Base-by-base conservation (phyloP, 495 filamentous ascomycete genomes). In the Hyaloscypha finlandica region DNA sequence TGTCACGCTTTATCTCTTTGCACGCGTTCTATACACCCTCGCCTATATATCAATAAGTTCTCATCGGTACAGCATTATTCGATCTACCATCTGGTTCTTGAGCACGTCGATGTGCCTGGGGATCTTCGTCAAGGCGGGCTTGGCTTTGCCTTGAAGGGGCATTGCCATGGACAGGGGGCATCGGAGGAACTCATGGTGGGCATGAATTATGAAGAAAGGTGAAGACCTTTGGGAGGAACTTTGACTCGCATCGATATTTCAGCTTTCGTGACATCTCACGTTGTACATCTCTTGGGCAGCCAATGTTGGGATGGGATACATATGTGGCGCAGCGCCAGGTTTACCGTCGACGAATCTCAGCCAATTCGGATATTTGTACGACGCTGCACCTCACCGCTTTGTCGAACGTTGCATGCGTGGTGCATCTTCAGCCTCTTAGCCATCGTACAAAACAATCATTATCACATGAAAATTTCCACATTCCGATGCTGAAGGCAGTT, bases 21-120 rank as follows among this genome's bases (percentile, higher is more conserved):
- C 72, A 19, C 68, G 77, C 22, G 51, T 68, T 8, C 60, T 66
- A 4, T 76, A 79, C 39, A 75, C 68, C 1, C 45, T 67, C 9
- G 63, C 63, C 3, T 80, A 77, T 59, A 56, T 79, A 9, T 35
- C 25, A 29, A 56, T 66, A 22, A 66, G n/a, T 12, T 57, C 35
- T 16, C 16, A 66, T 52, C 55, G 55, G 8, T 33, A 25, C 11
- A 66, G 64, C 52, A 53, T 51, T 29, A 8, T 51, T 5, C 59
- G 64, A 42, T 59, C 55, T 11, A 56, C 33, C 29, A 33, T 52
- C 29, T 66, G 64, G 64, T 30, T 66, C n/a, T 4, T 52, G 22
- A 22, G 64, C 30, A 33, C 56, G 19, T 6, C 32, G 8, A 22
- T 66, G 54, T 59, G 55, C 22, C 29, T 66, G 64, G 37, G 55